A percentile compares a stretch with the other conserved stretches of the same genome.
These are phyloP conservation scores for Wallacemonas sp. DNA, from an alignment of 208 protist species.

Conservation along the genomic window DNA sequence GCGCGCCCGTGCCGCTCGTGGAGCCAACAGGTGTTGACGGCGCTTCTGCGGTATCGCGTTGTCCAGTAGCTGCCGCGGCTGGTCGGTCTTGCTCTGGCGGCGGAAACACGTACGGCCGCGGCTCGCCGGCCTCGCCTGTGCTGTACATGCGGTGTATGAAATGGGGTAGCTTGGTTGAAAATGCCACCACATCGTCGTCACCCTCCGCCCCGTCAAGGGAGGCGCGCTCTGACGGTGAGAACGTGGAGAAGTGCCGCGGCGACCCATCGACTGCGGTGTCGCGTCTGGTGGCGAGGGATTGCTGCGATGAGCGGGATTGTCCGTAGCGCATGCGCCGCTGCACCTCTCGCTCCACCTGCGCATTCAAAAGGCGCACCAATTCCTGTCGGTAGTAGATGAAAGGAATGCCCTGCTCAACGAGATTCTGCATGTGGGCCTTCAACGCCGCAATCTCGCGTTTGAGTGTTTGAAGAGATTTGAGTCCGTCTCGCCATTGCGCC, in stretches of 20 bases:
- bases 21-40: too few relatives aligned
- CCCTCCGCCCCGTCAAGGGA: too few relatives aligned
- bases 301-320: too few relatives aligned
- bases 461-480: conserved; percentile 25
- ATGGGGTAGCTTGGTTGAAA: neutral
- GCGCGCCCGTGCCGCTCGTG: too few relatives aligned
- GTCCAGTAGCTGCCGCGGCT: too few relatives aligned
- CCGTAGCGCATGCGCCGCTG: conserved; percentile 4
- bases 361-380: conserved; percentile 25
- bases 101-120: neutral
- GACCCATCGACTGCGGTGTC: too few relatives aligned
- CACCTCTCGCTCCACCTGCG: conserved; percentile 28
- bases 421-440: conserved; percentile 30
- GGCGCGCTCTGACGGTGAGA: too few relatives aligned
- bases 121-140: conserved; percentile 1
- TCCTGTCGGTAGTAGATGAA: conserved; percentile 40
- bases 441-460: conserved; percentile 35
- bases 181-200: too few relatives aligned
- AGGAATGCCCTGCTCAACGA: conserved; percentile 32
- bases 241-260: too few relatives aligned
- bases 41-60: too few relatives aligned
- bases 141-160: neutral
- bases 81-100: neutral
- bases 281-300: too few relatives aligned
- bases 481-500: conserved; percentile 21